Conservation (phyloP, 352 stramenopile genomes). For the Phytophthora melonis region DNA sequence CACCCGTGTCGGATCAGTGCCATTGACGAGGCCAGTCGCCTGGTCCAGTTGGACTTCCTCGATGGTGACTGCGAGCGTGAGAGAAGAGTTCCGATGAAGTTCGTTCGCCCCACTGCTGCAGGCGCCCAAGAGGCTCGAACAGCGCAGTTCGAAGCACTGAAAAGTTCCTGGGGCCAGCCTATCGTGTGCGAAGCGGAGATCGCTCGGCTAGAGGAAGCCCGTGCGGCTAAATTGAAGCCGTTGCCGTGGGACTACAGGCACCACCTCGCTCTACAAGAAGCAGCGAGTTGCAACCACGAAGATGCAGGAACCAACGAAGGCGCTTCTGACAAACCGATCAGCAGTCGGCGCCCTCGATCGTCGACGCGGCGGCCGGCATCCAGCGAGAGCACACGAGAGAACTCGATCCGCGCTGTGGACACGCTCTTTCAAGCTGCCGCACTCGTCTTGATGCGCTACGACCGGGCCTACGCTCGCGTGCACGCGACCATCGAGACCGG, state of each 20-base stretch:
- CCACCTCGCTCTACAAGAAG: constrained; percentile 13
- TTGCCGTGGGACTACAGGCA: constrained; percentile 24
- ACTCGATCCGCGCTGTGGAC: constrained; percentile 19
- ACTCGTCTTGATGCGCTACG: constrained; percentile 44
- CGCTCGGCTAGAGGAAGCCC: constrained; percentile 50
- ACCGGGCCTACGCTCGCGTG: constrained; percentile 39
- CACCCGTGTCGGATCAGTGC: constrained; percentile 46
- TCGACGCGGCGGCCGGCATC: constrained; percentile 12
- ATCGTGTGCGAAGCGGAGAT: constrained; percentile 47
- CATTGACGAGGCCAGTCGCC: constrained; percentile 32
- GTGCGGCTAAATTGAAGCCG: constrained; percentile 21
- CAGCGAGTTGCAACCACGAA: constrained; percentile 9
- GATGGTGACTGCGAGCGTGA: constrained; percentile 60
- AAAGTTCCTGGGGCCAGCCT: constrained; percentile 45
- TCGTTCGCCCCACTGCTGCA: constrained; percentile 43
- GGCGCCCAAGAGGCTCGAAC: constrained; percentile 37
- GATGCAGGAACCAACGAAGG: not conserved
- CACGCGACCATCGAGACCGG: constrained; percentile 21
- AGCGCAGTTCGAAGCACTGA: constrained; percentile 44
- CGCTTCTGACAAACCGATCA: not conserved
- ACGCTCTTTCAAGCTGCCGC: constrained; percentile 47
- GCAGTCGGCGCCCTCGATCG: constrained; percentile 13
- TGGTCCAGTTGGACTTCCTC: constrained; percentile 54
- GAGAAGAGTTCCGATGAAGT: constrained; percentile 47
- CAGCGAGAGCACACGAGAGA: not conserved